Evolutionary conservation across 129 eudicot species (phyloP), one percentile per base, ranked within the genome.

Genomic region (sunflower (Helianthus annuus)): DNA sequence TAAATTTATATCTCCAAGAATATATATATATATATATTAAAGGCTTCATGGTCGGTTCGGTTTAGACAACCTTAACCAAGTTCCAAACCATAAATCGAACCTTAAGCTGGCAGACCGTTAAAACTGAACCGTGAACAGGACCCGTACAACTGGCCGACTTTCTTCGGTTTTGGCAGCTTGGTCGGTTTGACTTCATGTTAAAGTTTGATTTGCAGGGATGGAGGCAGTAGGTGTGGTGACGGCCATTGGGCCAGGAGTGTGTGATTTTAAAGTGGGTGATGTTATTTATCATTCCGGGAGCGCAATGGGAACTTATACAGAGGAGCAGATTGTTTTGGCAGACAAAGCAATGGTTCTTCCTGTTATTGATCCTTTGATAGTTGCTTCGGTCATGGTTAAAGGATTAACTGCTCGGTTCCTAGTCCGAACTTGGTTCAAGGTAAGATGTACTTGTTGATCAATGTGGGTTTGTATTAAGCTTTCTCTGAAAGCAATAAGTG

Each of bases 161-260:
- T 32, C 0, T 1, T 32, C 36, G 4, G 36, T 32, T 2, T 32
- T 3, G 36, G 36, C 36, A 19, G 22, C 0, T 19, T 19, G 22
- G 22, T 19, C 22, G 22, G 22, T 19, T 19, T 19, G 22, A 19
- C 22, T 19, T 19, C 22, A 19, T 19, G 22, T 19, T 19, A 19
- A 19, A 19, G 22, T 19, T 19, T 19, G 22, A 19, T 22, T 32
- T 69, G 68, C 70, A 90, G 96, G 93, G 58, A 72, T 76, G 80
- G 96, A 90, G 85, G 96, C 90, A 56, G 90, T 66, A 64, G 96
- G 96, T 32, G 88, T 77, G 76, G 93, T 90, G 53, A 81, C 77
- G 40, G 88, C 87, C 45, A 83, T 84, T 32, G 93, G 96, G 46
- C 77, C 93, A n/a, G 96, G 93, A 39, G 64, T 78, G 57, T 75